These are phyloP conservation scores for Aspergillus funiculosus DNA, from an alignment of 495 filamentous ascomycete species.

Conservation along the genomic window DNA sequence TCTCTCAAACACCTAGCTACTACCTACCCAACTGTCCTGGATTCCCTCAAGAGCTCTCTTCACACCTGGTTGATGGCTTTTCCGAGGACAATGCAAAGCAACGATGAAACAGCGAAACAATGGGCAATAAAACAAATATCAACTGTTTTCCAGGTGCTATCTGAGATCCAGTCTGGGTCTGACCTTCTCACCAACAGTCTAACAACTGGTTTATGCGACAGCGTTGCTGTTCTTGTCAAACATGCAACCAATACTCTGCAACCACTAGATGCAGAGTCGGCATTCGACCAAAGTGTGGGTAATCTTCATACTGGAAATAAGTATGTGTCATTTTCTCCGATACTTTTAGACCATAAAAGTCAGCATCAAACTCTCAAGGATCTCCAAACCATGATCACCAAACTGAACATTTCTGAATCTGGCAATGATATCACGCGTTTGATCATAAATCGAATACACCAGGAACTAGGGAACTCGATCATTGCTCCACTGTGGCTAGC, in stretches of 20 bases:
- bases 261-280: conserved; percentile 21
- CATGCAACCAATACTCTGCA: conserved; percentile 24
- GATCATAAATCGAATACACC: conserved; percentile 54
- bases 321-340: conserved; percentile 47
- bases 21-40: conserved; percentile 58
- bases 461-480: conserved; percentile 47
- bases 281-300: conserved; percentile 21
- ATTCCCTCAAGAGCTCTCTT: conserved; percentile 63
- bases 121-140: conserved; percentile 67
- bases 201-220: conserved; percentile 47
- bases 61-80: conserved; percentile 78
- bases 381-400: conserved; percentile 42
- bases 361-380: conserved; percentile 54
- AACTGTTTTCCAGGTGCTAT: conserved; percentile 63
- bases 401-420: conserved; percentile 37
- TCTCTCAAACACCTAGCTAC: conserved; percentile 54
- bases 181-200: conserved; percentile 64
- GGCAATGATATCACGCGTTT: conserved; percentile 45
- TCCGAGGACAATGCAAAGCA: conserved; percentile 75
- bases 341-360: conserved; percentile 59
- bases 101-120: conserved; percentile 71
- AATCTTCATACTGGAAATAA: conserved; percentile 21
- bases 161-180: conserved; percentile 58
- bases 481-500: conserved; percentile 79
- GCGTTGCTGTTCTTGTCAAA: conserved; percentile 38